These are phyloP conservation scores for Phytopythium litorale DNA, from an alignment of 352 stramenopile species.

Conservation along the genomic window DNA sequence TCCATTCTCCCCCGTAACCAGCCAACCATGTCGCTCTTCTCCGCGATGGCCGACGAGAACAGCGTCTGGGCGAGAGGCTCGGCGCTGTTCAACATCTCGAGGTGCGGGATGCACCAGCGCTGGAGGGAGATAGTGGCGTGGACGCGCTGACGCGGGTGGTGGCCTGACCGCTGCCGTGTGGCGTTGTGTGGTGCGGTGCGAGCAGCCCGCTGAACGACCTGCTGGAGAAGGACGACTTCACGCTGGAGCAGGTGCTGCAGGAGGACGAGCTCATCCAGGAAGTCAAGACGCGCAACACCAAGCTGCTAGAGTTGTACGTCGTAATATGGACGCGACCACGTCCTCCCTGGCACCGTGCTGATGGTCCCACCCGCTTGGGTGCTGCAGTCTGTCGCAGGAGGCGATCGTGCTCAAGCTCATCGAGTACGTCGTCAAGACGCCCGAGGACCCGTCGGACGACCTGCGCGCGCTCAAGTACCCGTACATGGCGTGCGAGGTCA, in stretches of 20 bases:
- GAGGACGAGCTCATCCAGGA: constrained; percentile 98
- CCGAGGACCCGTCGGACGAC: constrained; percentile 49
- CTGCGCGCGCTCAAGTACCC: constrained; percentile 89
- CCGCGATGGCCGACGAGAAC: constrained; percentile 71
- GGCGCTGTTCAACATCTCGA: constrained; percentile 89
- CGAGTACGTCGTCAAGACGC: constrained; percentile 64
- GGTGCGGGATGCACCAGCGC: constrained; percentile 13
- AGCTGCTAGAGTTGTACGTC: constrained; percentile 92
- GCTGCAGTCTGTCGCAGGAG: constrained; percentile 64
- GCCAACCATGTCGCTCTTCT: constrained; percentile 74
- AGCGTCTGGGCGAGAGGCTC: constrained; percentile 82
- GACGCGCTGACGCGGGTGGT: not conserved
- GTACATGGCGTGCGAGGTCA: constrained; percentile 97
- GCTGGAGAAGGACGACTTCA: constrained; percentile 92
- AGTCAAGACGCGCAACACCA: constrained; percentile 93
- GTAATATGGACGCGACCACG: not conserved
- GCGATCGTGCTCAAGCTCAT: constrained; percentile 63
- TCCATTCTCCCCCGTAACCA: not conserved
- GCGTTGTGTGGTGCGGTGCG: not conserved
- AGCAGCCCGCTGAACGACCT: constrained; percentile 92
- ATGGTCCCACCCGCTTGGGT: constrained; percentile 3
- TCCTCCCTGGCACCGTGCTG: not conserved
- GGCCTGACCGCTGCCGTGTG: not conserved
- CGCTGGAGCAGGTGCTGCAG: constrained; percentile 91
- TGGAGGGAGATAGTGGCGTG: not conserved